Evolutionary conservation across 805 yeast species (phyloP).

Genomic region (Teunomyces funiuensis): DNA sequence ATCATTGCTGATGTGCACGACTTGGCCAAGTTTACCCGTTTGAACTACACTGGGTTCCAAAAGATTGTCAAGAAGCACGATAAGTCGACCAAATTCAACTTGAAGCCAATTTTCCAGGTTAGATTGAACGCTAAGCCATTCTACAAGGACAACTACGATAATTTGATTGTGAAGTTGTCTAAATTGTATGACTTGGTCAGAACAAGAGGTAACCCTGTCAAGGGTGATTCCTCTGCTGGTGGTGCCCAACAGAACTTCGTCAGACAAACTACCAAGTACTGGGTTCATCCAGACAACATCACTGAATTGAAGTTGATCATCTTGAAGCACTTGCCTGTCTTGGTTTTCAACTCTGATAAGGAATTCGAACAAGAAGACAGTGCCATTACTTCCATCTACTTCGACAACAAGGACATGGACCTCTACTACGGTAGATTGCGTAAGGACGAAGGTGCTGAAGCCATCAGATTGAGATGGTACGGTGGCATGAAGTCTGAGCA

Average conservation of each 20-base stretch:
- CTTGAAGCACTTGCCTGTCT: conserved; percentile 92
- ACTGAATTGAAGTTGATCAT: conserved; percentile 92
- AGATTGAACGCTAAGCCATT: conserved; percentile 92
- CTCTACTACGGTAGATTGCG: conserved; percentile 90
- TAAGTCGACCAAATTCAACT: conserved; percentile 67
- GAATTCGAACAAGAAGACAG: conserved; percentile 94
- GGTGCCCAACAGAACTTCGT: conserved; percentile 97
- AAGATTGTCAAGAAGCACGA: conserved; percentile 97
- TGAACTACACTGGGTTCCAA: conserved; percentile 96
- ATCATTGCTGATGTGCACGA: conserved; percentile 97
- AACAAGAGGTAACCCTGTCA: conserved; percentile 92
- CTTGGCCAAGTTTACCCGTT: conserved; percentile 86
- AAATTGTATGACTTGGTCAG: conserved; percentile 88
- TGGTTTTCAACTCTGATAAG: conserved; percentile 94
- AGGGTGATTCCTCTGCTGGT: conserved; percentile 97
- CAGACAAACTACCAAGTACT: conserved; percentile 96
- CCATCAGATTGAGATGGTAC: conserved; percentile 97
- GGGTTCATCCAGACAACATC: conserved; percentile 99
- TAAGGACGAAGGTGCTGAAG: conserved; percentile 98
- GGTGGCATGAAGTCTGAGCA: conserved; percentile 95
- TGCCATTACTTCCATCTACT: conserved; percentile 96
- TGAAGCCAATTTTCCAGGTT: conserved; percentile 91
- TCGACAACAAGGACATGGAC: conserved; percentile 86
- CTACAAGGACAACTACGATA: conserved; percentile 92
- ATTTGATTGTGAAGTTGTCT: conserved; percentile 83